A percentile compares a stretch with the other conserved stretches of the same genome.
phyloP scores from a whole-genome alignment of 148 eudicot genomes.

The Rhododendron molle region DNA sequence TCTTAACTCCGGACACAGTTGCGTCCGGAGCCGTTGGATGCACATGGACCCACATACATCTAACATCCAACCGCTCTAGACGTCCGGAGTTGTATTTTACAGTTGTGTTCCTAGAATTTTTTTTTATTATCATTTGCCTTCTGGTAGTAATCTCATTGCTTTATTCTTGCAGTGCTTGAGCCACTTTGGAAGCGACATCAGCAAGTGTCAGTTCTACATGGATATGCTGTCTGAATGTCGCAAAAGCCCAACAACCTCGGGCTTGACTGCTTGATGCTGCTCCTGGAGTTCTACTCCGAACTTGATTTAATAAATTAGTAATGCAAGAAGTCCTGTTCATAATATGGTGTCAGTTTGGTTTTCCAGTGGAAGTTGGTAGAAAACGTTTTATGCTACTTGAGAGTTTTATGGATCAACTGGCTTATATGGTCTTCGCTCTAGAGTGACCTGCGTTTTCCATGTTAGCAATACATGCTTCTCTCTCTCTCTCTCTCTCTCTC shows the following conservation, averaged over 20 bases:
- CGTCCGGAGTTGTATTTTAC: no score
- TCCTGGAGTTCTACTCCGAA: not conserved
- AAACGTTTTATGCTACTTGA: not conserved
- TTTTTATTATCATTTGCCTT: not conserved
- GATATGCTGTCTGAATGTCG: slow-evolving; percentile 34
- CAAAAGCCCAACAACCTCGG: not conserved
- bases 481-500: not conserved
- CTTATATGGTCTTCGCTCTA: not conserved
- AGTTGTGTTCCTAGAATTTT: not conserved
- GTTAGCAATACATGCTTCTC: not conserved
- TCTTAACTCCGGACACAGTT: no score
- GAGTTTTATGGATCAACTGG: not conserved
- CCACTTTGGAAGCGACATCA: slow-evolving; percentile 19
- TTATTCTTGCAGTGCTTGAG: slow-evolving; percentile 23
- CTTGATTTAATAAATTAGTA: not conserved
- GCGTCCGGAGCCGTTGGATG: not conserved
- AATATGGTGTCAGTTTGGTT: not conserved
- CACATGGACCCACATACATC: not conserved
- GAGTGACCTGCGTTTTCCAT: not conserved
- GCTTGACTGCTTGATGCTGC: slow-evolving; percentile 13
- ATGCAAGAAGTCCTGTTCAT: not conserved
- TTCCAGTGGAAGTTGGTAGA: not conserved
- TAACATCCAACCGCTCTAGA: no score
- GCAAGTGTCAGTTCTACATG: slow-evolving; percentile 35
- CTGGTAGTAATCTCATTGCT: not conserved